phyloP scores from a whole-genome alignment of 83 land plant species.

The Diphasiastrum complanatum region DNA sequence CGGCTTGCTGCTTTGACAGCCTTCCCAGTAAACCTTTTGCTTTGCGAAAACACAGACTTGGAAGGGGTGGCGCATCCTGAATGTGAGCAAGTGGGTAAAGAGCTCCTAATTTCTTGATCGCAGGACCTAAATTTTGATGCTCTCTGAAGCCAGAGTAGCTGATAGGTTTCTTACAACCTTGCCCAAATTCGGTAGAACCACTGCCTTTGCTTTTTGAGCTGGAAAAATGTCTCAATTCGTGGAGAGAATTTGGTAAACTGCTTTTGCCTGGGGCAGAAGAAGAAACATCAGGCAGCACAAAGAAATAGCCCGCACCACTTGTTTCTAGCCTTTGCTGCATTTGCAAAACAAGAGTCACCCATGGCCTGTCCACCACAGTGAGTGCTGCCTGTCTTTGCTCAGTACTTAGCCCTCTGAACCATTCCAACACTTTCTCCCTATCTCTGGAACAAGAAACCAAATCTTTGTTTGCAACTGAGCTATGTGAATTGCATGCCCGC shows the following conservation, averaged over 20 bases:
- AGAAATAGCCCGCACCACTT: slow-evolving; percentile 54
- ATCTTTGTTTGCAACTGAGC: slow-evolving; percentile 23
- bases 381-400: slow-evolving; percentile 60
- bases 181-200: neutral
- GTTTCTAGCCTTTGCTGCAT: slow-evolving; percentile 48
- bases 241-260: no score
- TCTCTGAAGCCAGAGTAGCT: neutral
- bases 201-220: slow-evolving; percentile 11
- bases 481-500: neutral
- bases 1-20: slow-evolving; percentile 23
- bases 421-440: slow-evolving; percentile 48
- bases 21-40: slow-evolving; percentile 68
- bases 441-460: no score
- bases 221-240: no score
- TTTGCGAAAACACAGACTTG: slow-evolving; percentile 57
- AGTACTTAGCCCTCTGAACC: slow-evolving; percentile 58
- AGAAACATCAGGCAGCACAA: slow-evolving; percentile 64
- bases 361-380: slow-evolving; percentile 48
- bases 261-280: neutral
- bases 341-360: slow-evolving; percentile 52
- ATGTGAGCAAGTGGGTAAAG: no score
- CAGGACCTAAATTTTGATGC: no score
- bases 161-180: slow-evolving; percentile 6
- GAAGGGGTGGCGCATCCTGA: slow-evolving; percentile 35
- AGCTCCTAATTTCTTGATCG: no score